phyloP scores from a whole-genome alignment of 192 early-diverging fungal genomes.

The Anaeromyces robustus region DNA sequence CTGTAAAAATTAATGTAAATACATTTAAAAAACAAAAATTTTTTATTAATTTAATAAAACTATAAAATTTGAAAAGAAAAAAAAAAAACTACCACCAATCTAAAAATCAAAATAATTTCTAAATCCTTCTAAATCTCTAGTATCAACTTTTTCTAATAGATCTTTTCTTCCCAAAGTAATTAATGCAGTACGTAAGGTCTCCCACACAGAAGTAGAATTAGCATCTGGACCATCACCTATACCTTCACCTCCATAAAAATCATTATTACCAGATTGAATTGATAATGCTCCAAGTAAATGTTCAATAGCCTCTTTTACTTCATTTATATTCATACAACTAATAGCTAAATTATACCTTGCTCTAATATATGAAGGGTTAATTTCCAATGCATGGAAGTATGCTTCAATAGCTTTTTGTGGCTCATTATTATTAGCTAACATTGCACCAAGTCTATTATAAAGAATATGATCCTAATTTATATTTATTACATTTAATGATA shows the following conservation, averaged over 20 bases:
- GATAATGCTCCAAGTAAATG: conserved; percentile 79
- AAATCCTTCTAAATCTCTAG: not conserved
- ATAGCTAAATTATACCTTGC: conserved; percentile 94
- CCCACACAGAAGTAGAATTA: not conserved
- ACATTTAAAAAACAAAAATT: no score
- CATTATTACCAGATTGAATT: conserved; percentile 36
- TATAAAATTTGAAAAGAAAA: no score
- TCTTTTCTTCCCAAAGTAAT: not conserved
- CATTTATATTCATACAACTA: conserved; percentile 71
- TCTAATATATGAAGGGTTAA: conserved; percentile 89
- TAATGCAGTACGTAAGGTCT: not conserved
- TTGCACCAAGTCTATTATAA: conserved; percentile 31
- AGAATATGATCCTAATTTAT: conserved; percentile 56
- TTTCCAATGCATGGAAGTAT: conserved; percentile 82
- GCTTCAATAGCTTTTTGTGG: conserved; percentile 70
- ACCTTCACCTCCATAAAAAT: not conserved
- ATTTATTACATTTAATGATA: conserved; percentile 70
- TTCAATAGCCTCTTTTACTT: conserved; percentile 79
- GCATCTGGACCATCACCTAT: not conserved
- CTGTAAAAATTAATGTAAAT: no score
- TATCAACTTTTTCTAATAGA: not conserved
- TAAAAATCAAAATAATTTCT: not conserved
- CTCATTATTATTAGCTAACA: conserved; percentile 75
- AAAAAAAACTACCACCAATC: not conserved
- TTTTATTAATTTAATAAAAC: no score